Evolutionary conservation across 2,329 filamentous ascomycete species (phyloP).

Genomic region (Diplodia mutila): DNA sequence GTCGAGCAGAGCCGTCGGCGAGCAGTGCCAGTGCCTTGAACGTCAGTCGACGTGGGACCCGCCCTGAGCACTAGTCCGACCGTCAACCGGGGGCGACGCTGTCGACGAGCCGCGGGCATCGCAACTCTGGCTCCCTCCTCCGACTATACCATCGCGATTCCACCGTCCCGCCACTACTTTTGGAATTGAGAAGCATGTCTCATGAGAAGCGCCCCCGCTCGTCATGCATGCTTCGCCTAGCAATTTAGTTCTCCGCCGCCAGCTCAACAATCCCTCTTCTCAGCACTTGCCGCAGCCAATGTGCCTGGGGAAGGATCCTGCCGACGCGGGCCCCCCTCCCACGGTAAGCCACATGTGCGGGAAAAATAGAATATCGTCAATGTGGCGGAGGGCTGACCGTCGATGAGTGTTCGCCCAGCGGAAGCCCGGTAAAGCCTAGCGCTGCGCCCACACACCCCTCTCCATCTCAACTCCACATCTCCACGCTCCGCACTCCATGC

Average conservation of each 20-base stretch:
- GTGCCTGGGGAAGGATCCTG: slow-evolving; percentile 1
- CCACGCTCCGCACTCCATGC: background rate
- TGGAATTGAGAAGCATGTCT: background rate
- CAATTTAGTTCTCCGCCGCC: background rate
- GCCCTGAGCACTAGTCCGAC: background rate
- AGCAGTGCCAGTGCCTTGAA: no score
- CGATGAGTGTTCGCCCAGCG: slow-evolving; percentile 1
- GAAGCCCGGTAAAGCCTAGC: background rate
- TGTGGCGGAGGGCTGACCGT: slow-evolving; percentile 17
- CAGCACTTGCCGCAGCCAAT: slow-evolving; percentile 4
- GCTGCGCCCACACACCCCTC: background rate
- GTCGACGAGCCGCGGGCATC: slow-evolving; percentile 9
- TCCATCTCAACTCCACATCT: background rate
- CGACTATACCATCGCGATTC: background rate
- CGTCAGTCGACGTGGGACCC: slow-evolving; percentile 3
- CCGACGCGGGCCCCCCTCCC: no score
- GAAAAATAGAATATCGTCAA: background rate
- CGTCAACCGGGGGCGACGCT: slow-evolving; percentile 7
- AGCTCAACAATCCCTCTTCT: slow-evolving; percentile 3
- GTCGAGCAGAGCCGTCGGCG: no score
- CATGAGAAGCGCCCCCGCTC: no score
- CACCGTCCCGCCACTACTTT: background rate
- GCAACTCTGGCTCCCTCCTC: background rate
- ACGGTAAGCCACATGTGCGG: slow-evolving; percentile 9
- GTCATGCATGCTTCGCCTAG: slow-evolving; percentile 9